Base-by-base conservation (phyloP, 306 rosid species). In the Malus orientalis region DNA sequence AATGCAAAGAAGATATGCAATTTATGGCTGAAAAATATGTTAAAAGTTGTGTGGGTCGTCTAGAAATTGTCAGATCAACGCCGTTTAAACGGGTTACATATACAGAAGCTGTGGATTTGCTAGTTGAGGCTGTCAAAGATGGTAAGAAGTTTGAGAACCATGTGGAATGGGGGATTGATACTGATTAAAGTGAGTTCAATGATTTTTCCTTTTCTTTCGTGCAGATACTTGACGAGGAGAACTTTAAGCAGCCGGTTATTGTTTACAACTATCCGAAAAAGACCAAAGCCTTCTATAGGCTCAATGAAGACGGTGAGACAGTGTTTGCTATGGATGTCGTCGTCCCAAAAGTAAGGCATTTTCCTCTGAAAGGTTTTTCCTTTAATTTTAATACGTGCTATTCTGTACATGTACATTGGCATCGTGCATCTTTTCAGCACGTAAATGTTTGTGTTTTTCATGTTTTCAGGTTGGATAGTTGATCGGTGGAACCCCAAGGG, bases 271-370 rank as follows among this genome's bases (percentile, higher is more conserved):
- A 91, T 77, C 97, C 97, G 27, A 93, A 93, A 81, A 93, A 75
- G 9, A 93, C 89, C 84, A 93, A 93, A 83, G 93, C 98, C 74
- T 93, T 93, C 83, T 93, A 91, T 86, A 92, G 92, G 27, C 87
- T 93, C 85, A 93, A 89, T 68, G 97, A 91, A 54, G 96, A 93
- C 72, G 65, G 23, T 8, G 84, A 88, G 83, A 93, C 93, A 2
- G 97, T 93, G 75, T 93, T 97, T 77, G 98, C 96, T n/a, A 93
- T 91, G 96, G 97, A 93, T 85, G 97, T 93, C 33, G 93, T 93
- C 63, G 93, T 91, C 40, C 98, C 29, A 8, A 57, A 57, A 25
- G 62, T 57, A 11, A 53, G 57, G 57, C 57, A 53, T 51, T 51
- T 51, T 51, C 20, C 57, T 15, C 57, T 51, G 19, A 51, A 51